phyloP scores from a whole-genome alignment of 225 moss, liverwort and hornwort genomes.

The Asterella californica region DNA sequence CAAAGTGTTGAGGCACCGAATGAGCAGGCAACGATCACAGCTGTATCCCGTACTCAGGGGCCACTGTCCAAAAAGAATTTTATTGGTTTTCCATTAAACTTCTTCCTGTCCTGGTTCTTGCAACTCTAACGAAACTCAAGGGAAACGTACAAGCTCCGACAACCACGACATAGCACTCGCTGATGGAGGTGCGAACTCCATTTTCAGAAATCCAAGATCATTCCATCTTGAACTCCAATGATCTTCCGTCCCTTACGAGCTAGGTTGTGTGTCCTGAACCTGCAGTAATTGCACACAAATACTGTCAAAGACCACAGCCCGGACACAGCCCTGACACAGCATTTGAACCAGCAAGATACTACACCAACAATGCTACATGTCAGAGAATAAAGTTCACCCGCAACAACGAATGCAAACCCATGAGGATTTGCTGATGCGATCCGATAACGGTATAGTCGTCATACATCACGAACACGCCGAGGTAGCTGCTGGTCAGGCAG shows the following conservation, averaged over 20 bases:
- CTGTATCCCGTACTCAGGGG: not conserved
- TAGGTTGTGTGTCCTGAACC: not conserved
- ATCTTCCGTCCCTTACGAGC: not conserved
- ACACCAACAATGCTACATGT: not conserved
- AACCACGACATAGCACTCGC: constrained; percentile 63
- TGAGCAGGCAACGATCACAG: not conserved
- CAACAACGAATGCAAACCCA: no score
- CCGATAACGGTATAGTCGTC: no score
- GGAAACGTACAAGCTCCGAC: constrained; percentile 50
- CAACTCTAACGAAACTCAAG: not conserved
- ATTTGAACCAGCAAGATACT: not conserved
- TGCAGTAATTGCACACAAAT: not conserved
- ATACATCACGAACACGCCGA: no score
- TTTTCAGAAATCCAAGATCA: constrained; percentile 9
- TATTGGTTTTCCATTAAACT: no score
- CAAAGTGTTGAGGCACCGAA: not conserved
- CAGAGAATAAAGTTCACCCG: not conserved
- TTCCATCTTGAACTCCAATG: not conserved
- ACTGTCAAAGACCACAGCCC: not conserved
- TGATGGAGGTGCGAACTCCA: constrained; percentile 35
- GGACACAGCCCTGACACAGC: not conserved
- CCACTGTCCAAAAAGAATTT: not conserved
- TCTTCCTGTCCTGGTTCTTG: no score
- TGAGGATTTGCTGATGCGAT: no score
- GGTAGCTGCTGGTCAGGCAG: no score